Percentiles rank a stretch among this genome's conserved stretches.
phyloP scores from a whole-genome alignment of 2,329 filamentous ascomycete species.

The Calonectria honghensis region DNA sequence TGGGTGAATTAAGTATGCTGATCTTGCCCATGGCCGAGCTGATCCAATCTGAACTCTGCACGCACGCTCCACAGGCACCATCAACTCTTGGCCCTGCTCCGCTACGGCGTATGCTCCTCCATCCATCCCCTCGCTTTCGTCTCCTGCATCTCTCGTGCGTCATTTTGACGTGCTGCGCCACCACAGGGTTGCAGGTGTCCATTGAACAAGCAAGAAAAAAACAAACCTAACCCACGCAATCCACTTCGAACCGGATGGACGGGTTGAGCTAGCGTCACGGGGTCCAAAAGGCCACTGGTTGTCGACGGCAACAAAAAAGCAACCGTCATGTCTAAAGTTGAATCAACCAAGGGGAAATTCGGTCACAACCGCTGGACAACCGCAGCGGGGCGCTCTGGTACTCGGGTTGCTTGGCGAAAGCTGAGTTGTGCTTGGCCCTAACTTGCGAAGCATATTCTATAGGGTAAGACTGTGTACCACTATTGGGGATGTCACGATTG shows the following conservation, averaged over 20 bases:
- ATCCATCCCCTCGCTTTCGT: neutral
- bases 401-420: neutral
- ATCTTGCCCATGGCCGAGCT: neutral
- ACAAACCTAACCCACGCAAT: neutral
- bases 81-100: neutral
- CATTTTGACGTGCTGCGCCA: neutral
- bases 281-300: neutral
- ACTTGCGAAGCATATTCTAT: too few relatives aligned
- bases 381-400: neutral
- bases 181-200: neutral
- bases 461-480: neutral
- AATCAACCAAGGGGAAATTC: neutral
- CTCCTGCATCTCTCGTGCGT: neutral
- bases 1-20: neutral
- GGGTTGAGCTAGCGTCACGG: neutral
- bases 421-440: neutral
- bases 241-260: neutral
- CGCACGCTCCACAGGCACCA: neutral
- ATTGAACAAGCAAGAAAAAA: neutral
- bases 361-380: neutral
- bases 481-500: neutral
- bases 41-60: neutral
- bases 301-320: neutral
- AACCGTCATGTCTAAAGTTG: neutral
- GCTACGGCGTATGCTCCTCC: neutral